Base-by-base conservation (phyloP, 139 green algal species). In the Trebouxia sp. region DNA sequence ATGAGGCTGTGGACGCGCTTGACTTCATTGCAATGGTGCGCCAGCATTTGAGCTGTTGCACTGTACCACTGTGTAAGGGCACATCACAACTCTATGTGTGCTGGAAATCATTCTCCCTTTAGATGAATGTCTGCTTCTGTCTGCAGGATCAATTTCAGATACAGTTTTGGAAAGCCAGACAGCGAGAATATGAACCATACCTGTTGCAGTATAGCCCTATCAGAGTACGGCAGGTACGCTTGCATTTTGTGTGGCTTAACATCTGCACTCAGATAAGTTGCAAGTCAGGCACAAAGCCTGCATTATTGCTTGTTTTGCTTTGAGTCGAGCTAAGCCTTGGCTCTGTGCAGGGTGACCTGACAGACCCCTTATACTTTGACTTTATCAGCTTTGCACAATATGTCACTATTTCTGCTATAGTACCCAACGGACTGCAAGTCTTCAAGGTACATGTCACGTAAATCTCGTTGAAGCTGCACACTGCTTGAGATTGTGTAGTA, bases 361-460 rank as follows among this genome's bases (percentile, higher is more conserved):
- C 85, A 11, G 88, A 94, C 81, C 85, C 90, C 1, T 75, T 89
- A 0, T 97, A 97, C 83, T 95, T 97, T 84, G 94, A 98, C 79
- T 98, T 97, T 88, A 98, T 98, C 77, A 81, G 50, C 28, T 96
- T 91, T 75, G 80, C 81, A 0, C 94, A 98, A 81, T 91, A 89
- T 37, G 80, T 84, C 8, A 89, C 90, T 14, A 86, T 97, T 22
- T 77, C 76, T 1, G 56, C 58, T 11, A 84, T 90, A 65, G 89
- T 96, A 69, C 69, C 53, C 0, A 78, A 83, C n/a, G 87, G 87
- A 1, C 38, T 65, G 43, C 84, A 89, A 58, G 85, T 92, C 32
- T 91, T 92, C 43, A 75, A 88, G 82, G 89, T 92, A 65, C 43
- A 30, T 28, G 0, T 43, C 15, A 28, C 30, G 28, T 58, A 20